phyloP scores from a whole-genome alignment of 768 basidiomycete species.

The Termitomyces sp. region DNA sequence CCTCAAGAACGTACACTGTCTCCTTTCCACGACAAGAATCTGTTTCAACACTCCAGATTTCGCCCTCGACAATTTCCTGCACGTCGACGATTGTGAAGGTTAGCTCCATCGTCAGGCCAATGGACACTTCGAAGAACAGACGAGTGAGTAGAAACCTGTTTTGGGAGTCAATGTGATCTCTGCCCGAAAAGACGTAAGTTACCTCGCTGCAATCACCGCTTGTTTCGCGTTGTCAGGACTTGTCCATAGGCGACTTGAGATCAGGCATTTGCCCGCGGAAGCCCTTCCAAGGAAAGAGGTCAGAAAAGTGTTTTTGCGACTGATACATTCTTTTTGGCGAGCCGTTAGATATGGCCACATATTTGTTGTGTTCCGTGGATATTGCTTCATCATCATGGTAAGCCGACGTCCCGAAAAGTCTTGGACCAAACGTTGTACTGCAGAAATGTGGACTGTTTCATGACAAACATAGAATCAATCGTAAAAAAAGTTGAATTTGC shows the following conservation, averaged over 20 bases:
- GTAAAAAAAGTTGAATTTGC: conserved; percentile 3
- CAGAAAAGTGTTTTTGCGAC: conserved; percentile 35
- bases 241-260: conserved; percentile 50
- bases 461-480: conserved; percentile 6
- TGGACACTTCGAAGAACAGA: conserved; percentile 59
- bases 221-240: conserved; percentile 60
- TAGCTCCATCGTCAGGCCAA: conserved; percentile 34
- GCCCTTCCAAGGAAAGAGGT: conserved; percentile 47
- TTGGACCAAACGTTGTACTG: conserved; percentile 40
- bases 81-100: conserved; percentile 38
- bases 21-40: conserved; percentile 20
- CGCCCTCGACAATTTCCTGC: conserved; percentile 47
- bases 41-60: conserved; percentile 58
- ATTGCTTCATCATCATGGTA: conserved; percentile 28
- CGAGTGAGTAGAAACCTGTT: conserved; percentile 60
- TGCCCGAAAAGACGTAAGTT: background rate
- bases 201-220: conserved; percentile 55
- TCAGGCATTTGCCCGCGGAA: conserved; percentile 26
- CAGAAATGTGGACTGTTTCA: conserved; percentile 73
- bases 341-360: conserved; percentile 69
- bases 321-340: conserved; percentile 40
- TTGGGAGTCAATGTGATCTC: background rate
- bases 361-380: conserved; percentile 48
- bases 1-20: conserved; percentile 56
- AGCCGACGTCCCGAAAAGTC: conserved; percentile 51